Conservation (phyloP, 352 stramenopile species). For the Aphanomyces astaci region DNA sequence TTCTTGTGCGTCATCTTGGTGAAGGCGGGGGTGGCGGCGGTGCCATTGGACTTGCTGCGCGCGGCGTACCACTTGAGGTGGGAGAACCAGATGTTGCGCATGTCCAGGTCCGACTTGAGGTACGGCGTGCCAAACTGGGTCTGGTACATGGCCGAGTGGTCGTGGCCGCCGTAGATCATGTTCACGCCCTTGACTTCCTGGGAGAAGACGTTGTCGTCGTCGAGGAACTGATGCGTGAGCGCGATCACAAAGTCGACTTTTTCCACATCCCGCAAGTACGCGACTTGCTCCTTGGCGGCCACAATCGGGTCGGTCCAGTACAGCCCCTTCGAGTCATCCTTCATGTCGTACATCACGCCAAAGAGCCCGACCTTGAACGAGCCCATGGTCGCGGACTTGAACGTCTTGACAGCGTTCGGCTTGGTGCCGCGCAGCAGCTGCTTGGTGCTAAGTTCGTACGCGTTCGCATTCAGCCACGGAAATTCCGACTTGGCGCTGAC, state of each 20-base stretch:
- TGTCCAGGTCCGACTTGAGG: slow-evolving; percentile 65
- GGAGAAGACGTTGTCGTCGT: slow-evolving; percentile 62
- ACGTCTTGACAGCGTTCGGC: slow-evolving; percentile 40
- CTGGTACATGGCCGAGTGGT: slow-evolving; percentile 67
- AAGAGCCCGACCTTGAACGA: slow-evolving; percentile 56
- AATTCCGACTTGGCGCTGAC: slow-evolving; percentile 50
- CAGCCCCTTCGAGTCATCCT: slow-evolving; percentile 48
- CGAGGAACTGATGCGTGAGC: slow-evolving; percentile 57
- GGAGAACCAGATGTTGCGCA: slow-evolving; percentile 57
- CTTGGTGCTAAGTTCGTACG: slow-evolving; percentile 40
- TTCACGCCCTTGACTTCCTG: slow-evolving; percentile 54
- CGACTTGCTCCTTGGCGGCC: slow-evolving; percentile 44
- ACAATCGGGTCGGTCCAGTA: slow-evolving; percentile 61
- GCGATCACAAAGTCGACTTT: slow-evolving; percentile 68
- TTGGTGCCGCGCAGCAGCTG: slow-evolving; percentile 47
- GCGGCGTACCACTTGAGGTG: slow-evolving; percentile 50
- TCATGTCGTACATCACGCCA: slow-evolving; percentile 74
- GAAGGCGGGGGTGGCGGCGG: slow-evolving; percentile 29
- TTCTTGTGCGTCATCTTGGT: slow-evolving; percentile 45
- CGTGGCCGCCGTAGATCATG: slow-evolving; percentile 63
- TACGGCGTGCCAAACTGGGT: slow-evolving; percentile 64
- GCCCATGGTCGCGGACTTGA: slow-evolving; percentile 36
- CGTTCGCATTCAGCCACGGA: slow-evolving; percentile 68
- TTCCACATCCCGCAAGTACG: slow-evolving; percentile 30
- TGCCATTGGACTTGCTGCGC: slow-evolving; percentile 32